These are phyloP conservation scores for Nemania abortiva DNA, from an alignment of 2,329 filamentous ascomycete genomes.

Conservation along the genomic window DNA sequence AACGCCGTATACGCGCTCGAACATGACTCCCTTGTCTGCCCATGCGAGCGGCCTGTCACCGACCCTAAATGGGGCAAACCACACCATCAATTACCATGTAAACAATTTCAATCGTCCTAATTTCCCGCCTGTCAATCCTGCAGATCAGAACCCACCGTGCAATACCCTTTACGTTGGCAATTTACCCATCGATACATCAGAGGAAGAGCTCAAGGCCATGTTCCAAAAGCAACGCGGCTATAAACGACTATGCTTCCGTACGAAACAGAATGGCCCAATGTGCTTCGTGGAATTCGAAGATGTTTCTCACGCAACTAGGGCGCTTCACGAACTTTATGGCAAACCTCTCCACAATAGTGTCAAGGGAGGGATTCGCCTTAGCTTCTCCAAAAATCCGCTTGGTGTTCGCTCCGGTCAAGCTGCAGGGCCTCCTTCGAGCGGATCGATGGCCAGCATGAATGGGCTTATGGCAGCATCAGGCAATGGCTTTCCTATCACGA, in stretches of 20 bases:
- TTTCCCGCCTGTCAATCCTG: slow-evolving; percentile 89
- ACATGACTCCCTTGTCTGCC: slow-evolving; percentile 55
- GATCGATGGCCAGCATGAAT: slow-evolving; percentile 66
- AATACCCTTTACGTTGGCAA: slow-evolving; percentile 99
- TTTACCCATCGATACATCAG: slow-evolving; percentile 88
- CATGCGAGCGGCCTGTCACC: slow-evolving; percentile 68
- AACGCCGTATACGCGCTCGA: slow-evolving; percentile 58
- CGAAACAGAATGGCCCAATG: slow-evolving; percentile 96
- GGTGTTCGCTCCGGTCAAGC: slow-evolving; percentile 86
- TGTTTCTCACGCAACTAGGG: slow-evolving; percentile 89
- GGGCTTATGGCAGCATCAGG: slow-evolving; percentile 66
- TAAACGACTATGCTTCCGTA: slow-evolving; percentile 93
- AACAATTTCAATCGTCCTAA: slow-evolving; percentile 72
- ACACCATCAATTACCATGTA: slow-evolving; percentile 63
- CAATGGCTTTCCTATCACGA: slow-evolving; percentile 74
- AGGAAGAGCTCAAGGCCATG: slow-evolving; percentile 93
- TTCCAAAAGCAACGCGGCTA: slow-evolving; percentile 96
- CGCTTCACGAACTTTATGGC: slow-evolving; percentile 90
- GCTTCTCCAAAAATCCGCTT: slow-evolving; percentile 97
- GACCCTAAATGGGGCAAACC: slow-evolving; percentile 60
- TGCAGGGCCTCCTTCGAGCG: slow-evolving; percentile 56
- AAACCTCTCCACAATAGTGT: slow-evolving; percentile 88
- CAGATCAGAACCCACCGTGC: slow-evolving; percentile 96
- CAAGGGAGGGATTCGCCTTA: slow-evolving; percentile 93
- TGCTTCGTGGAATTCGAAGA: slow-evolving; percentile 99